Evolutionary conservation across 2,329 filamentous ascomycete species (phyloP), one percentile per base, ranked within the genome.

Genomic region (Aspergillus terreus): DNA sequence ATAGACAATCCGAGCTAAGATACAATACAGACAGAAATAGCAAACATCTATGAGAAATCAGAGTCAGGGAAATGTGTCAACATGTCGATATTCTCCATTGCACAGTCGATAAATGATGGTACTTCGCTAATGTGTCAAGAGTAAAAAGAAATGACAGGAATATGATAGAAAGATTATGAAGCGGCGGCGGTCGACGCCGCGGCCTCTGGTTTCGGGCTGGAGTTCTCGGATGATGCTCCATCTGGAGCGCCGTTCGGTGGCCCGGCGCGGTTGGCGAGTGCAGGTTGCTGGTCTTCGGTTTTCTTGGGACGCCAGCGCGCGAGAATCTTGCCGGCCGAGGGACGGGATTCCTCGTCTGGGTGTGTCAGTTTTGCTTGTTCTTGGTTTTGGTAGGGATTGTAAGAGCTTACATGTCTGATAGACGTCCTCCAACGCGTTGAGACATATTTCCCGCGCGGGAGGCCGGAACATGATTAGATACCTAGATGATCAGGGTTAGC

Each of bases 381-480:
- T 52, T 52, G 56, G 38, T 44, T 52, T 47, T 38, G 9, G 15
- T 21, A 25, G 17, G 42, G 17, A 25, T 23, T 44, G n/a, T 2
- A 42, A 32, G 6, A 44, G 65, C 74, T 65, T 72, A 76, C 78
- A 78, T 45, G 76, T 79, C 51, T 72, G 72, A 71, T 82, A 85
- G 38, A 86, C 73, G 56, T 82, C 77, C 56, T 82, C 78, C 10
- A 85, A 62, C 1, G 80, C 77, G 60, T 85, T 81, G 10, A 85
- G 66, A 42, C 78, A 80, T 48, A 81, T 70, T 14, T 82, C 78
- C 50, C 82, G 73, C 1, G 78, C 79, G 0, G 83, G 83, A 4
- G 82, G 82, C n/a, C 82, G 75, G 61, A 83, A 76, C 68, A 82
- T 76, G 52, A 82, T 70, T 23, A 83, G 65, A 61, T 84, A 82